Percentiles rank a stretch among this genome's conserved stretches.
Conservation (phyloP, 345 rosid species). For the Ceriops decandra region DNA sequence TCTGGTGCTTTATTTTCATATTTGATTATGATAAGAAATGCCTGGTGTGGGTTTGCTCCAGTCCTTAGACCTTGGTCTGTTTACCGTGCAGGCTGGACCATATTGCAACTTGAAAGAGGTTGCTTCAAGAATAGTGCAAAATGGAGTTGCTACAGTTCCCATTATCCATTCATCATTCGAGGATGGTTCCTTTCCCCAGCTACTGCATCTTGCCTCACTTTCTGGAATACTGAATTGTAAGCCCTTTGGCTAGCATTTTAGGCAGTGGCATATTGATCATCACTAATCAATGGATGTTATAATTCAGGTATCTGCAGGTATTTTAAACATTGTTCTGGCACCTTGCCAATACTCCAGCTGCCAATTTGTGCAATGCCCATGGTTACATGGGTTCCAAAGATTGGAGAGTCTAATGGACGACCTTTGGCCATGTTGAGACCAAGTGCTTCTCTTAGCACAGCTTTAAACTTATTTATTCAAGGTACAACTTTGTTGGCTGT, state of each 20-base stretch:
- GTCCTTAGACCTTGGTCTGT: background rate
- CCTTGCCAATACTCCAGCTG: constrained; percentile 26
- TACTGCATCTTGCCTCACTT: constrained; percentile 33
- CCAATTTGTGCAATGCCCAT: constrained; percentile 31
- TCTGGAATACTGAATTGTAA: constrained; percentile 31
- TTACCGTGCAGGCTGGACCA: constrained; percentile 28
- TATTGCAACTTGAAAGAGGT: constrained; percentile 29
- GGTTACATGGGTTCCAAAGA: constrained; percentile 32
- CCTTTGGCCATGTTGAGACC: constrained; percentile 31
- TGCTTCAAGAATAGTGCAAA: constrained; percentile 29
- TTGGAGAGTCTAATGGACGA: constrained; percentile 27
- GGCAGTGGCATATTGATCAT: background rate
- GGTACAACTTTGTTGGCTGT: constrained; percentile 16
- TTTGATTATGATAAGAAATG: background rate
- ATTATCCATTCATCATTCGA: constrained; percentile 29
- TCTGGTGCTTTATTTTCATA: no score
- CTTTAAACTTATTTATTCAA: constrained; percentile 32
- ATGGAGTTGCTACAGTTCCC: constrained; percentile 30
- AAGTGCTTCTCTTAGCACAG: constrained; percentile 30
- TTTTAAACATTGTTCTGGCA: constrained; percentile 25
- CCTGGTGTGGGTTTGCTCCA: background rate
- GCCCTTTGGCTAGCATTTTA: constrained; percentile 12
- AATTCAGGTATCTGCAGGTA: constrained; percentile 35
- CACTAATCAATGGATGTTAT: constrained; percentile 14
- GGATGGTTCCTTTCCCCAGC: constrained; percentile 34